Evolutionary conservation across 208 protist genomes (phyloP).

Genomic region (Naegleria gruberi): DNA sequence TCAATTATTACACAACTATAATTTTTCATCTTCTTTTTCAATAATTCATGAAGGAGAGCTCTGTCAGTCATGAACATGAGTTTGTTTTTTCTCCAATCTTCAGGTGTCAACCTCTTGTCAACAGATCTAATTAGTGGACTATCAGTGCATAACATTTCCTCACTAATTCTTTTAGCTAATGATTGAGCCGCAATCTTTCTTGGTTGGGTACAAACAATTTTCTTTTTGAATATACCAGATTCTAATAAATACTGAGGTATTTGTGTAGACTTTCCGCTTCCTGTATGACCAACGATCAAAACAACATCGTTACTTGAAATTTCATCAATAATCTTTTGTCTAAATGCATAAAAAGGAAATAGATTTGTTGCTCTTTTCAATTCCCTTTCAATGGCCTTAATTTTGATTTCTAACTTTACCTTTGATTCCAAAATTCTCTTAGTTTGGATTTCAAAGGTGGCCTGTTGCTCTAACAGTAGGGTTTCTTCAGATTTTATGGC

Average conservation of each 20-base stretch:
- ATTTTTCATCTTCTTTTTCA: slow-evolving; percentile 42
- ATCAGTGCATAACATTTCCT: background rate
- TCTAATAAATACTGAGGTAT: slow-evolving; percentile 21
- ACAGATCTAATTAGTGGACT: background rate
- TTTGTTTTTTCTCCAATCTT: slow-evolving; percentile 28
- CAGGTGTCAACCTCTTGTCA: background rate
- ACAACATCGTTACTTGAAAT: slow-evolving; percentile 53
- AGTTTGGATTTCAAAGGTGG: background rate
- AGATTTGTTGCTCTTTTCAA: background rate
- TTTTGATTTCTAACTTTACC: background rate
- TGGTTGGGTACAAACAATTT: slow-evolving; percentile 27
- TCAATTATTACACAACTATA: slow-evolving; percentile 50
- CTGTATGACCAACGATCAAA: slow-evolving; percentile 12
- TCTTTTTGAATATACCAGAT: background rate
- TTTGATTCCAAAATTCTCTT: background rate
- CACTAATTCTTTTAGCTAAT: slow-evolving; percentile 10
- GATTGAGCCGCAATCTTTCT: background rate
- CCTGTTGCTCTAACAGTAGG: background rate
- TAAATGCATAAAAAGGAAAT: slow-evolving; percentile 62
- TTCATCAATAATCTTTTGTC: slow-evolving; percentile 63
- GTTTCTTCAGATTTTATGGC: background rate
- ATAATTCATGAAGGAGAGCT: slow-evolving; percentile 60
- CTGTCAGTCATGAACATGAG: slow-evolving; percentile 70
- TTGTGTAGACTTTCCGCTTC: slow-evolving; percentile 27
- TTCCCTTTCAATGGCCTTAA: background rate